Base-by-base conservation (phyloP, 139 green algal genomes). In the Coccomyxa sp. region DNA sequence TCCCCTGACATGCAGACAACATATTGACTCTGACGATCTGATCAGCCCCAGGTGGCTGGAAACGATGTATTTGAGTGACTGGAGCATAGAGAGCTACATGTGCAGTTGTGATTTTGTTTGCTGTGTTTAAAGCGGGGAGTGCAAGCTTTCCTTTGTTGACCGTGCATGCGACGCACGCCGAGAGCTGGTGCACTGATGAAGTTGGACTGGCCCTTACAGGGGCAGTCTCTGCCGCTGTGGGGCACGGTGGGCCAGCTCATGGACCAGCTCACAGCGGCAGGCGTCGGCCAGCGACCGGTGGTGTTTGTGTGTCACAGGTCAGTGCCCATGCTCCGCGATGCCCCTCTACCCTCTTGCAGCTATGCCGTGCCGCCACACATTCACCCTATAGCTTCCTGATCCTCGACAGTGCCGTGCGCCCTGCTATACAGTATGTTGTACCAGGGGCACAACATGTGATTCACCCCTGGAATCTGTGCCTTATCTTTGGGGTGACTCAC, bases 301-400 rank as follows among this genome's bases (percentile, higher is more conserved):
- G 86, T 98, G 79, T 98, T 97, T 85, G 89, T 98, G 21, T 85
- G 85, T 28, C 94, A 98, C 88, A 93, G 84, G 84, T 87, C 0
- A 76, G 38, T n/a, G 38, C 38, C 38, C 38, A 51, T 66, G 14
- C 13, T n/a, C 28, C 3, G 4, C 30, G 13, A 80, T 80, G 32
- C 76, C 25, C 74, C 74, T 38, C 74, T 27, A 7, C 9, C 21
- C 74, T 78, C 30, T 10, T 45, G 23, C 17, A 21, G 74, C 74
- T 10, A 10, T 78, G n/a, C 25, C 74, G 23, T 75, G 67, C 23
- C 7, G 38, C 38, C 7, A 51, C 38, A 51, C 38, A 51, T 7
- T n/a, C n/a, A n/a, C 38, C 38, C 38, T 51, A 51, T 51, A 11
- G 38, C 38, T 51, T 51, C n/a, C 38, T 51, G 7, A 51, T 51